A percentile compares a stretch with the other conserved stretches of the same genome.
Conservation (phyloP, 768 basidiomycete species). For the Russula sp. region DNA sequence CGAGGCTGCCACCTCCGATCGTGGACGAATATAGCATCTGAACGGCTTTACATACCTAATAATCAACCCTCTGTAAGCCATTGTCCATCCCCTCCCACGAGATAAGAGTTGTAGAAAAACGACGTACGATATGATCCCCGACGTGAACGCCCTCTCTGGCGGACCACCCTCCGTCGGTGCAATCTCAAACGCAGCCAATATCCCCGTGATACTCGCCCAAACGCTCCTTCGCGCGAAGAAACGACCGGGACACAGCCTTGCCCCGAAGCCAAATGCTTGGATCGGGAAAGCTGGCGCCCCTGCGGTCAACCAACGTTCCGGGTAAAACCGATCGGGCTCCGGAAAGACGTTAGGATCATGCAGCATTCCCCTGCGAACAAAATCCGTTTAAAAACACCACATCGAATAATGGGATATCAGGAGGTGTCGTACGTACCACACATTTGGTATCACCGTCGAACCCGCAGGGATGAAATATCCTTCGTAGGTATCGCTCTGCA, state of each 20-base stretch:
- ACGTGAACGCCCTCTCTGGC: background rate
- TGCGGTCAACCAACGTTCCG: background rate
- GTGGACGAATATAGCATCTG: background rate
- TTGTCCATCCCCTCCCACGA: background rate
- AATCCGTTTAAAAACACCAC: background rate
- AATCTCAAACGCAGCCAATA: background rate
- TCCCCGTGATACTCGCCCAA: background rate
- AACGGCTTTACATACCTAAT: background rate
- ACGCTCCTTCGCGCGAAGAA: background rate
- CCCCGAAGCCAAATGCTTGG: background rate
- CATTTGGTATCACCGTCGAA: background rate
- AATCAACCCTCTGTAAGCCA: background rate
- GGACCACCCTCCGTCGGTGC: background rate
- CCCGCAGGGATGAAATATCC: background rate
- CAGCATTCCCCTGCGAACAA: background rate
- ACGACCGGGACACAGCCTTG: background rate
- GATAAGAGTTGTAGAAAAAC: no score
- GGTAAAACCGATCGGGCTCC: background rate
- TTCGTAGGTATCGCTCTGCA: background rate
- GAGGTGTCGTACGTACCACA: background rate
- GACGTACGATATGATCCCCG: background rate
- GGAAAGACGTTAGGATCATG: background rate
- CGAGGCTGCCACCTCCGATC: background rate
- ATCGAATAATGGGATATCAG: background rate
- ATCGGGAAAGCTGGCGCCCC: background rate